These are phyloP conservation scores for Penicillium silybi DNA, from an alignment of 495 filamentous ascomycete species.

Conservation along the genomic window DNA sequence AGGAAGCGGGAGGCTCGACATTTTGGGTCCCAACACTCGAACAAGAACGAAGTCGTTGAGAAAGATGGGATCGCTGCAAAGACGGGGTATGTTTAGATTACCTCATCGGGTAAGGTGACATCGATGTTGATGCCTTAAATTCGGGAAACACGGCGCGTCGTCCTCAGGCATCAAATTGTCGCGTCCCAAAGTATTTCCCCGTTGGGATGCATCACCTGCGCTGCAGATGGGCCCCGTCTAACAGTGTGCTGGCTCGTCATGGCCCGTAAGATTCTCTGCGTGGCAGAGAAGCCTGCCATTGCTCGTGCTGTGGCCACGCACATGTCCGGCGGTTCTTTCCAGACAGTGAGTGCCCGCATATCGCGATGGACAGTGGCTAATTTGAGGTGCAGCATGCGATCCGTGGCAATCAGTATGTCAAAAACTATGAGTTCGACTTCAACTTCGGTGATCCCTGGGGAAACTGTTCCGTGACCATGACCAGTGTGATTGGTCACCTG, in stretches of 20 bases:
- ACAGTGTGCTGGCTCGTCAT: constrained; percentile 18
- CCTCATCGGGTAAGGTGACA: constrained; percentile 19
- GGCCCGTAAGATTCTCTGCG: constrained; percentile 68
- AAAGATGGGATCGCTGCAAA: not conserved
- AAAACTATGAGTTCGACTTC: constrained; percentile 92
- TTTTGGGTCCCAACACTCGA: constrained; percentile 21
- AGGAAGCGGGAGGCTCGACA: constrained; percentile 61
- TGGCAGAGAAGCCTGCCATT: constrained; percentile 96
- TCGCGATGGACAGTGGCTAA: constrained; percentile 7
- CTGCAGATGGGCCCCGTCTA: constrained; percentile 6
- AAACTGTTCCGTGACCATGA: constrained; percentile 81
- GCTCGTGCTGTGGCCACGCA: constrained; percentile 90
- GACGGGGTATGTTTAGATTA: constrained; percentile 21
- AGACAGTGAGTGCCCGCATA: constrained; percentile 54
- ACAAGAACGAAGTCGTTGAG: not conserved
- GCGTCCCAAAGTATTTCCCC: constrained; percentile 16
- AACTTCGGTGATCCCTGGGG: constrained; percentile 82
- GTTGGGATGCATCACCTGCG: constrained; percentile 9
- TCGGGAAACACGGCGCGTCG: constrained; percentile 14
- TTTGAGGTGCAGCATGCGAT: constrained; percentile 49
- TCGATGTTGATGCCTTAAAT: constrained; percentile 16
- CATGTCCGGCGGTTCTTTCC: constrained; percentile 69
- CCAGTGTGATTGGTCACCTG: constrained; percentile 83
- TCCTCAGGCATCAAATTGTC: constrained; percentile 13
- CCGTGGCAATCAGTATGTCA: constrained; percentile 70